These are phyloP conservation scores for Thalassiosira hispida DNA, from an alignment of 352 stramenopile species.

Conservation along the genomic window DNA sequence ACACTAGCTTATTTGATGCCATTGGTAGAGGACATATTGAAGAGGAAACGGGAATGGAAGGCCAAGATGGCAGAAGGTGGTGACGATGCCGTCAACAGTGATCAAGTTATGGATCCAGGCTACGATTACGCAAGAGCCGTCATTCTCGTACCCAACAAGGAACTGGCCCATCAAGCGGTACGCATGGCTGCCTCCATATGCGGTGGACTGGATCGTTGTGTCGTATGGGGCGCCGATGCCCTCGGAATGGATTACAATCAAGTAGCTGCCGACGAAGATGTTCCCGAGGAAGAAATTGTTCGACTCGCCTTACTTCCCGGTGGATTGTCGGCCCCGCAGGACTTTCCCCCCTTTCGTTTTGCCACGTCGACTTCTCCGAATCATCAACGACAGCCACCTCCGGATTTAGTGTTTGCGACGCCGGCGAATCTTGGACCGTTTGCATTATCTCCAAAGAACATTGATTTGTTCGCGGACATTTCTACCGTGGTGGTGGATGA, in stretches of 20 bases:
- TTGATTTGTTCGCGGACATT: slow-evolving; percentile 82
- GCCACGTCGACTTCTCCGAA: slow-evolving; percentile 40
- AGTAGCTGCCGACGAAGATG: slow-evolving; percentile 4
- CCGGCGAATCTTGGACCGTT: slow-evolving; percentile 71
- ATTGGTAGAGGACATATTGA: slow-evolving; percentile 88
- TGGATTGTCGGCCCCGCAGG: slow-evolving; percentile 62
- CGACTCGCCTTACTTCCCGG: slow-evolving; percentile 75
- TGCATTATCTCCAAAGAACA: slow-evolving; percentile 71
- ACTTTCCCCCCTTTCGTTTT: slow-evolving; percentile 77
- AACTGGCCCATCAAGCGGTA: slow-evolving; percentile 85
- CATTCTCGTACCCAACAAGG: slow-evolving; percentile 88
- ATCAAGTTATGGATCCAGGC: slow-evolving; percentile 41
- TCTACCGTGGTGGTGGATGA: slow-evolving; percentile 83
- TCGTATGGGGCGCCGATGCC: slow-evolving; percentile 59
- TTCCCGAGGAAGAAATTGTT: slow-evolving; percentile 61
- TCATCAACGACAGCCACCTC: slow-evolving; percentile 46
- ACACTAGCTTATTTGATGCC: slow-evolving; percentile 96
- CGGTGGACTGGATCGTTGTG: slow-evolving; percentile 49
- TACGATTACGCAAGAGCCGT: slow-evolving; percentile 82
- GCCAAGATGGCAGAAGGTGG: slow-evolving; percentile 11
- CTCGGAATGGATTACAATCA: slow-evolving; percentile 30
- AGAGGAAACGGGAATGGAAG: slow-evolving; percentile 60
- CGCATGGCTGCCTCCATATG: slow-evolving; percentile 79
- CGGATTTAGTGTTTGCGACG: slow-evolving; percentile 81
- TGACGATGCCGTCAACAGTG: slow-evolving; percentile 1